Conservation (phyloP, 2,329 filamentous ascomycete species). For the Colletotrichum zoysiae region DNA sequence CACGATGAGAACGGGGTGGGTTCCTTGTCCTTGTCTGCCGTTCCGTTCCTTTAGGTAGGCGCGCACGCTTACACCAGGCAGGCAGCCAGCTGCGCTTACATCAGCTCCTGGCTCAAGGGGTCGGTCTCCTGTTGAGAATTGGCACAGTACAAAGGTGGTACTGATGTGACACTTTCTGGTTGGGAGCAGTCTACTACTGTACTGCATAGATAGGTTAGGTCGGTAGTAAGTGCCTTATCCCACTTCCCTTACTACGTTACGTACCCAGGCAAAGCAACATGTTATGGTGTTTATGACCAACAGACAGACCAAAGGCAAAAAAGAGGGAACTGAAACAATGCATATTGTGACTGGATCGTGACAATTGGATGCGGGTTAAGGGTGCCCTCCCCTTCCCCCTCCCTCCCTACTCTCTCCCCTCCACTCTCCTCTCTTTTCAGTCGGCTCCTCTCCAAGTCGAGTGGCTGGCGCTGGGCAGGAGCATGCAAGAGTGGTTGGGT, state of each 20-base stretch:
- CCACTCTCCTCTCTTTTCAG: not conserved
- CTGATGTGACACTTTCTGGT: not conserved
- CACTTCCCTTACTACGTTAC: no score
- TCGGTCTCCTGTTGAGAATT: not conserved
- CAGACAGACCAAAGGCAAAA: not conserved
- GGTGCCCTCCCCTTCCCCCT: not conserved
- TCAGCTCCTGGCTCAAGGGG: not conserved
- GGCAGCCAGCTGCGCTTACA: not conserved
- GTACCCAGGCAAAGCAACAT: no score
- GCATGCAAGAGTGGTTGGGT: not conserved
- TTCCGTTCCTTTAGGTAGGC: not conserved
- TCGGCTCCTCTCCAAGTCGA: not conserved
- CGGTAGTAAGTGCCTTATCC: no score
- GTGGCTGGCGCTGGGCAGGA: conserved; percentile 4
- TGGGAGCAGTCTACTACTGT: not conserved
- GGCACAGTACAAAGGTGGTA: not conserved
- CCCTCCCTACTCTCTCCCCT: no score
- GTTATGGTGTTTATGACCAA: not conserved
- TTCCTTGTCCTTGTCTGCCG: conserved; percentile 14
- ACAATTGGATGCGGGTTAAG: not conserved
- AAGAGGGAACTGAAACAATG: not conserved
- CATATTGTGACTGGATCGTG: not conserved
- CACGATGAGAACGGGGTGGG: not conserved
- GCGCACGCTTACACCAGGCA: conserved; percentile 6
- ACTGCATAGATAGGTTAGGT: no score